Conservation (phyloP, 305 asterid species). For the Rubia balearica region DNA sequence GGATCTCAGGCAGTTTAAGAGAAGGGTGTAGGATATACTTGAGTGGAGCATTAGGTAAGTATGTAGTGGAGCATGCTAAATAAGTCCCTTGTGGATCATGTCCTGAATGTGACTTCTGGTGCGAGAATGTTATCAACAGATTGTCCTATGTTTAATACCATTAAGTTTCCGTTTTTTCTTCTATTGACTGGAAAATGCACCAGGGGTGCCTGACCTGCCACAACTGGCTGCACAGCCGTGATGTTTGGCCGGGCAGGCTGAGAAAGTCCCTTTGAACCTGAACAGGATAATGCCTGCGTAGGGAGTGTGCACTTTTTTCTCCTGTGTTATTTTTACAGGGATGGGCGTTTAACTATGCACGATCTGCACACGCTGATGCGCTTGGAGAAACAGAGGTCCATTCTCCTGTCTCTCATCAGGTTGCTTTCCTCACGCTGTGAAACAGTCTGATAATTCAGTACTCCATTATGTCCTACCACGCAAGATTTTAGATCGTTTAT, state of each 20-base stretch:
- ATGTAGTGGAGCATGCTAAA: conserved; percentile 34
- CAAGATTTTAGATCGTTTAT: too few relatives aligned
- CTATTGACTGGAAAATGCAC: conserved; percentile 71
- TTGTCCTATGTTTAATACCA: conserved; percentile 9
- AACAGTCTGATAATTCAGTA: background rate
- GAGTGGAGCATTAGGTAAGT: conserved; percentile 30
- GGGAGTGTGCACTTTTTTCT: conserved; percentile 84
- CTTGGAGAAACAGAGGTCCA: background rate
- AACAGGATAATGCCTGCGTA: conserved; percentile 99
- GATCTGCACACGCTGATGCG: conserved; percentile 16
- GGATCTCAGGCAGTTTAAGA: conserved; percentile 24
- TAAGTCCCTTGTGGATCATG: conserved; percentile 25
- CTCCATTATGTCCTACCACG: background rate
- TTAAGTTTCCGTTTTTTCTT: conserved; percentile 7
- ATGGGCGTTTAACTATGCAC: conserved; percentile 22
- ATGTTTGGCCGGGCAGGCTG: conserved; percentile 59
- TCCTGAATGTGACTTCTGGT: conserved; percentile 12
- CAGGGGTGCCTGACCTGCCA: conserved; percentile 85
- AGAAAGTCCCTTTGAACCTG: conserved; percentile 99
- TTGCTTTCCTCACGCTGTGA: conserved; percentile 3
- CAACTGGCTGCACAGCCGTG: conserved; percentile 28
- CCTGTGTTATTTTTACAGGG: conserved; percentile 47
- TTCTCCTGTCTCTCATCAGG: background rate
- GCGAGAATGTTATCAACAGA: conserved; percentile 10
- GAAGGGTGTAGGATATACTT: conserved; percentile 23